A percentile compares a stretch with the other conserved stretches of the same genome.
Conservation (phyloP, 352 stramenopile species). For the Globisporangium cystogenes region DNA sequence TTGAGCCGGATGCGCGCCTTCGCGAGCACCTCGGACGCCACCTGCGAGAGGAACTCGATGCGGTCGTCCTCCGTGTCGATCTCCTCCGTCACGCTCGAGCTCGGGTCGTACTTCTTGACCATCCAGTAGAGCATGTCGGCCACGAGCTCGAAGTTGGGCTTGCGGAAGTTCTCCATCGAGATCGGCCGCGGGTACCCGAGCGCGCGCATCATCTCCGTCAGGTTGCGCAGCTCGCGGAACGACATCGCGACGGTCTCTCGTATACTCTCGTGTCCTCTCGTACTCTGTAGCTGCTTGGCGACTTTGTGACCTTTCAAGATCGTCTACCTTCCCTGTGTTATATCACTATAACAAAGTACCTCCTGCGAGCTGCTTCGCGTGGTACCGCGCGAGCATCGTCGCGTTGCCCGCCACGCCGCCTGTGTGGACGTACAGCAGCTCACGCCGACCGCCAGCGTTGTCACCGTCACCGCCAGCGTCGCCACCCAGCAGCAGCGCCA, state of each 20-base stretch:
- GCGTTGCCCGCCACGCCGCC: slow-evolving; percentile 69
- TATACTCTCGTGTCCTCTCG: neutral
- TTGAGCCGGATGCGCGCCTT: slow-evolving; percentile 93
- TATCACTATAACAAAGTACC: no score
- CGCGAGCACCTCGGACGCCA: slow-evolving; percentile 71
- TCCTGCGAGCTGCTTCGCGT: no score
- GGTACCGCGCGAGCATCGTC: slow-evolving; percentile 68
- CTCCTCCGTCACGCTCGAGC: slow-evolving; percentile 84
- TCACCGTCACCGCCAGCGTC: no score
- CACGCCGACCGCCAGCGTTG: slow-evolving; percentile 4
- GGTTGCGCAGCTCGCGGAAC: slow-evolving; percentile 87
- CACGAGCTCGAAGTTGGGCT: slow-evolving; percentile 96
- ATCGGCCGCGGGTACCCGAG: slow-evolving; percentile 90
- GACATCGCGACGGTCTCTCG: slow-evolving; percentile 51
- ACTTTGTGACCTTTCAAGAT: no score
- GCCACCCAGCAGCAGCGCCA: slow-evolving; percentile 22
- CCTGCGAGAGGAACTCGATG: slow-evolving; percentile 91
- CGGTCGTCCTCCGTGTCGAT: slow-evolving; percentile 95
- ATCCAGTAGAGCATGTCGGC: slow-evolving; percentile 96
- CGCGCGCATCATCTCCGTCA: slow-evolving; percentile 95
- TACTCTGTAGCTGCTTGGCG: neutral
- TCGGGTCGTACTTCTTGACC: slow-evolving; percentile 91
- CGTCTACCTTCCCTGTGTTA: no score
- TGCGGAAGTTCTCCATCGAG: slow-evolving; percentile 94
- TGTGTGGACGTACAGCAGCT: slow-evolving; percentile 80